Base-by-base conservation (phyloP, 2,329 filamentous ascomycete species). In the Scedosporium apiospermum region DNA sequence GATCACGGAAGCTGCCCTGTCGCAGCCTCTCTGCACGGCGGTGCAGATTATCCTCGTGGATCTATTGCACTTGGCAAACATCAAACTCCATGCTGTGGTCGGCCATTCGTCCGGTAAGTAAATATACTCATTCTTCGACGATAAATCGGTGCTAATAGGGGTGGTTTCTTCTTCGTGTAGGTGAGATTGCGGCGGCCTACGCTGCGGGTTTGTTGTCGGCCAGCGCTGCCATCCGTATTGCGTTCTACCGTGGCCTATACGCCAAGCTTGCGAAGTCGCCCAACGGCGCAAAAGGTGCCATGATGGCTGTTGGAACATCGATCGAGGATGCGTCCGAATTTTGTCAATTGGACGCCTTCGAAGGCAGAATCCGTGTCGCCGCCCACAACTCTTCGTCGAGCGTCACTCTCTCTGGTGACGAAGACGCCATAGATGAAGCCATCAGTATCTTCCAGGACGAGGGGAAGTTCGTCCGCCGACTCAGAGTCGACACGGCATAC, bases 171-270 rank as follows among this genome's bases (percentile, higher is more conserved):
- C 7, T 34, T 9, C 7, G 5, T 34, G 30, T 34, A 34, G 80
- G 80, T n/a, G 80, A 82, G 63, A 80, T 81, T 30, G 77, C 68
- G 2, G 79, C 79, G 5, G 79, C 80, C 0, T 81, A 77, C 62
- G 73, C 78, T 1, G 68, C 75, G 0, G 66, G 65, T 4, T 63
- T 63, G 1, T 16, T 71, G 27, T 65, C 68, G 0, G 58, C 68
- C 42, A 66, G 66, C 4, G 66, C 70, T 14, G 73, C 72, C 7
- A 68, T 75, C 30, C 66, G 66, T 4, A 66, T 71, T 5, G 67
- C 74, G 1, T 76, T 72, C 62, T 70, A 69, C 55, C 69, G 73
- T 27, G 74, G 72, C 21, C 57, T 62, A 10, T 65, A 65, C 23
- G n/a, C 23, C 23, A n/a, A 53, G 10, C 21, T 53, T 5, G 57